Percentiles rank a stretch among this genome's conserved stretches.
Conservation (phyloP, 495 filamentous ascomycete genomes). For the Aspergillus cavernicola region DNA sequence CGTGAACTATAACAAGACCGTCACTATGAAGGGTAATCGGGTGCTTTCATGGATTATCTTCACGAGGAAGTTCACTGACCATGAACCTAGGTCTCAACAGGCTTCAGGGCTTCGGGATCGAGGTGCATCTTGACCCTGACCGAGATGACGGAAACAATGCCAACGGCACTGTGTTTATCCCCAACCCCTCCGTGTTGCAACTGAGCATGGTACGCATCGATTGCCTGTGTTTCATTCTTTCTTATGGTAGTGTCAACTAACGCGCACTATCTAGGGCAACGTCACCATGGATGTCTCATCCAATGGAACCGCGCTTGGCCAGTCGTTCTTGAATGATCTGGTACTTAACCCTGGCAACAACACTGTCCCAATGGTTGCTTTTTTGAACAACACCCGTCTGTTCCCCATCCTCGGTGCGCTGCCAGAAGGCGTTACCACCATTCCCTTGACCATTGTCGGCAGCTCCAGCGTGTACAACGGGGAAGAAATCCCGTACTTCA, state of each 20-base stretch:
- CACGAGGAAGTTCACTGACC: background rate
- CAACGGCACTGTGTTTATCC: constrained; percentile 59
- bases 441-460: constrained; percentile 58
- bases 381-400: constrained; percentile 48
- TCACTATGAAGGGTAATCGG: constrained; percentile 51
- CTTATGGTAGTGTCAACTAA: constrained; percentile 11
- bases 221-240: background rate
- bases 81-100: constrained; percentile 49
- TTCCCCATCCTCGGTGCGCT: constrained; percentile 28
- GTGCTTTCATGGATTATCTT: background rate
- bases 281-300: constrained; percentile 57
- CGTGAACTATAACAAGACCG: constrained; percentile 54
- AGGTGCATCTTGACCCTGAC: constrained; percentile 30
- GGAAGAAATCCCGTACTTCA: constrained; percentile 59
- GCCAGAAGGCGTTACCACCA: constrained; percentile 45
- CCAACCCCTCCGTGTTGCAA: constrained; percentile 65
- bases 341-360: constrained; percentile 59
- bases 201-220: constrained; percentile 52
- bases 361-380: constrained; percentile 50
- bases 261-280: constrained; percentile 56
- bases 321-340: constrained; percentile 53
- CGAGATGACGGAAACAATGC: constrained; percentile 55
- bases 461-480: constrained; percentile 56
- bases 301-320: constrained; percentile 49
- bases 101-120: constrained; percentile 56